Evolutionary conservation across 345 rosid species (phyloP), one percentile per base, ranked within the genome.

Genomic region (Salix suchowensis): DNA sequence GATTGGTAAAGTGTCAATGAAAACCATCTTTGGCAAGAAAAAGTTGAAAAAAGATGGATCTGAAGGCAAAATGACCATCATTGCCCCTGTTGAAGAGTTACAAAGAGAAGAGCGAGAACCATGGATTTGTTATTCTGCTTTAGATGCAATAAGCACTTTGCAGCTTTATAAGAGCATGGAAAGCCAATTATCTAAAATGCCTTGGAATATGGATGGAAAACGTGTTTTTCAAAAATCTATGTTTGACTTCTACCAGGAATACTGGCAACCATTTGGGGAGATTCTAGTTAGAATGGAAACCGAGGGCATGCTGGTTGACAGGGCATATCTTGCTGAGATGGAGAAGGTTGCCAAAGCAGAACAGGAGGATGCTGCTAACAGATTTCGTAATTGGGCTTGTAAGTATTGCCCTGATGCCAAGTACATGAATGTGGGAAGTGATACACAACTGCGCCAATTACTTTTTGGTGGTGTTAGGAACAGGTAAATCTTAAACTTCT

Each of bases 391-490:
- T 71, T 93, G 99, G 99, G 99, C 99, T 58, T 88, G 91, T 16
- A 89, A 85, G 72, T 87, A 92, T 80, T 93, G 99, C 76, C 87
- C 87, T 48, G 95, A 96, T 65, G 98, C 98, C 61, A 87, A 84
- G 84, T 79, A 88, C 80, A 96, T 93, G 98, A 96, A 93, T 80
- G 93, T 92, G 76, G 95, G 96, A 79, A 93, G 99, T 75, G 98
- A 96, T 77, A 74, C 95, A 68, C 99, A 96, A 76, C 79, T 96
- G 72, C 88, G 98, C 77, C 94, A 89, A 81, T 90, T 96, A 79
- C 82, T 96, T 65, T 93, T 88, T 82, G 97, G 97, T 61, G 98
- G 98, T 72, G 78, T 76, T 50, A 52, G 70, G 55, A 92, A 93
- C 87, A 85, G 94, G 99, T 96, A 85, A 32, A 16, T 44, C 24